phyloP scores from a whole-genome alignment of 202 grass and related monocot genomes.

The Thinopyrum obtusiflorum region DNA sequence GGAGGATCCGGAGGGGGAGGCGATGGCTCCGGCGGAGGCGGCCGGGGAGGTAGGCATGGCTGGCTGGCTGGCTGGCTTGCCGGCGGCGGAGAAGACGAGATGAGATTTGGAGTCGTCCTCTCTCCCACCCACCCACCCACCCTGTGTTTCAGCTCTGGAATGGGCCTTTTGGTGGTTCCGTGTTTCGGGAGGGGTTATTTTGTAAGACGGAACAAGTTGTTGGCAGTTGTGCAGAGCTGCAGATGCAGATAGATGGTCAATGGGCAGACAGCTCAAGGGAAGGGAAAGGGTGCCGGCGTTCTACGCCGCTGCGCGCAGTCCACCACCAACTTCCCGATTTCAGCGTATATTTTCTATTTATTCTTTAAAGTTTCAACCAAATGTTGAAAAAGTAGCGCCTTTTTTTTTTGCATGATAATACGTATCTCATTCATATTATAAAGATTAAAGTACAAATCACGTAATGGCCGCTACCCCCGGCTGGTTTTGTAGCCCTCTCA shows the following conservation, averaged over 20 bases:
- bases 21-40: constrained; percentile 8
- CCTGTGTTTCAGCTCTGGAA: background rate
- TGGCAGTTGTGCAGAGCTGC: background rate
- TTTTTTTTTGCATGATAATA: too few species aligned
- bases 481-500: too few species aligned
- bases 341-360: background rate
- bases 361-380: too few species aligned
- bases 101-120: constrained; percentile 15
- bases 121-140: background rate
- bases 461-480: too few species aligned
- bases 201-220: background rate
- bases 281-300: background rate
- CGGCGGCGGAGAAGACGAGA: constrained; percentile 34
- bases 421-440: too few species aligned
- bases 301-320: background rate
- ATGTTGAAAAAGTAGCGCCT: too few species aligned
- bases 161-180: background rate
- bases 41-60: constrained; percentile 50
- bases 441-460: too few species aligned
- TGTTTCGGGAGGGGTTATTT: background rate
- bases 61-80: background rate
- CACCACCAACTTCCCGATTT: background rate
- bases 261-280: background rate
- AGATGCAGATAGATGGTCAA: background rate
- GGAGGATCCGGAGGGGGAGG: constrained; percentile 35